phyloP scores from a whole-genome alignment of 2,329 filamentous ascomycete genomes.

The Talaromyces funiculosus region DNA sequence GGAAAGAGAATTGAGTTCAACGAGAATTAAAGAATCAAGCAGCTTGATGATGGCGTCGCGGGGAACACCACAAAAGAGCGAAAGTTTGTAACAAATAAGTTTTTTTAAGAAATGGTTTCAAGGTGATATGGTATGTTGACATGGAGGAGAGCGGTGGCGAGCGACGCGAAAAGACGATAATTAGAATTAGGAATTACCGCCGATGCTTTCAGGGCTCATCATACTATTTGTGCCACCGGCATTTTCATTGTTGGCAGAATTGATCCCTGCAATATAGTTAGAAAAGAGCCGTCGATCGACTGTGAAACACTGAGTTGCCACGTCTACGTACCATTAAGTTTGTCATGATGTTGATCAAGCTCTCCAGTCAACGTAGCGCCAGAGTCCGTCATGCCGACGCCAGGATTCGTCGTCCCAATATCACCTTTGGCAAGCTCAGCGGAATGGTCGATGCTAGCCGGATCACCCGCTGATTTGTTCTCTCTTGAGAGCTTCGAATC shows the following conservation, averaged over 20 bases:
- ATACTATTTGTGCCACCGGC: slow-evolving; percentile 53
- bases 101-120: background rate
- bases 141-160: slow-evolving; percentile 10
- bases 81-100: background rate
- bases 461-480: slow-evolving; percentile 26
- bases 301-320: slow-evolving; percentile 40
- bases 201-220: slow-evolving; percentile 79
- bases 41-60: background rate
- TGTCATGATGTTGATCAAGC: slow-evolving; percentile 17
- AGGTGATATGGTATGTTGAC: background rate
- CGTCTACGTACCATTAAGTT: slow-evolving; percentile 32
- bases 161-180: slow-evolving; percentile 3
- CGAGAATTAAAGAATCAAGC: background rate
- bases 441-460: slow-evolving; percentile 19
- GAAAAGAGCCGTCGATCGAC: slow-evolving; percentile 48
- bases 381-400: slow-evolving; percentile 8
- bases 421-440: slow-evolving; percentile 20
- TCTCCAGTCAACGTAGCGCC: slow-evolving; percentile 8
- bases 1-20: background rate
- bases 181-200: slow-evolving; percentile 33
- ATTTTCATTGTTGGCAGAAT: slow-evolving; percentile 41
- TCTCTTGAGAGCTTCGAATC: slow-evolving; percentile 13
- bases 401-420: slow-evolving; percentile 13
- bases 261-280: slow-evolving; percentile 43
- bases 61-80: background rate